phyloP scores from a whole-genome alignment of 495 filamentous ascomycete genomes.

The Aspergillus kassunensis region DNA sequence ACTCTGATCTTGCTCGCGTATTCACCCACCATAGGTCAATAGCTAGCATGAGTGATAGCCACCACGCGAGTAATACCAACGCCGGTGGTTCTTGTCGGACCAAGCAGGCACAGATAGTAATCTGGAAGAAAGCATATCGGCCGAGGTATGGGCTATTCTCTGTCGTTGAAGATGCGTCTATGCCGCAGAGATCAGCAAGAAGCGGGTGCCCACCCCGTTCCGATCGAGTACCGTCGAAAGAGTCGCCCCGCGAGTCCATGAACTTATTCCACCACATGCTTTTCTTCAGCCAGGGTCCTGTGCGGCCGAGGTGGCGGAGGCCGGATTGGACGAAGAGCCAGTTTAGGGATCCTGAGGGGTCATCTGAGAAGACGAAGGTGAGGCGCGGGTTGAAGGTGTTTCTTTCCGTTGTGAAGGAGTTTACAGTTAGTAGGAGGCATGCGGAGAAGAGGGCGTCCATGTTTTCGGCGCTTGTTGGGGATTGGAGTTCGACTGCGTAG shows the following conservation, averaged over 20 bases:
- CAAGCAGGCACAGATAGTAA: slow-evolving; percentile 36
- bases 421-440: slow-evolving; percentile 38
- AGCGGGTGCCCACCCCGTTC: slow-evolving; percentile 31
- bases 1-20: slow-evolving; percentile 36
- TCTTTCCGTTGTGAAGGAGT: slow-evolving; percentile 38
- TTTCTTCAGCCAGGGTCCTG: slow-evolving; percentile 25
- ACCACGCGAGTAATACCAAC: slow-evolving; percentile 42
- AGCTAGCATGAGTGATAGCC: slow-evolving; percentile 37
- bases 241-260: slow-evolving; percentile 23
- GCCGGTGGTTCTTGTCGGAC: slow-evolving; percentile 37
- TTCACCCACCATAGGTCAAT: slow-evolving; percentile 40
- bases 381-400: slow-evolving; percentile 30
- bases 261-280: slow-evolving; percentile 42
- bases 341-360: slow-evolving; percentile 28
- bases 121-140: slow-evolving; percentile 30
- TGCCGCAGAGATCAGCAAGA: slow-evolving; percentile 37
- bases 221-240: slow-evolving; percentile 28
- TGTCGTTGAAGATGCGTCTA: slow-evolving; percentile 32
- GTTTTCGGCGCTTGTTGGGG: slow-evolving; percentile 30
- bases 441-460: slow-evolving; percentile 43
- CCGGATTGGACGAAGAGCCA: slow-evolving; percentile 44
- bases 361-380: slow-evolving; percentile 40
- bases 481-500: slow-evolving; percentile 24
- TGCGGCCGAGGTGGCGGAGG: slow-evolving; percentile 33
- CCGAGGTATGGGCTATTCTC: slow-evolving; percentile 38